Base-by-base conservation (phyloP, 352 stramenopile genomes). In the Pythium coloratum region DNA sequence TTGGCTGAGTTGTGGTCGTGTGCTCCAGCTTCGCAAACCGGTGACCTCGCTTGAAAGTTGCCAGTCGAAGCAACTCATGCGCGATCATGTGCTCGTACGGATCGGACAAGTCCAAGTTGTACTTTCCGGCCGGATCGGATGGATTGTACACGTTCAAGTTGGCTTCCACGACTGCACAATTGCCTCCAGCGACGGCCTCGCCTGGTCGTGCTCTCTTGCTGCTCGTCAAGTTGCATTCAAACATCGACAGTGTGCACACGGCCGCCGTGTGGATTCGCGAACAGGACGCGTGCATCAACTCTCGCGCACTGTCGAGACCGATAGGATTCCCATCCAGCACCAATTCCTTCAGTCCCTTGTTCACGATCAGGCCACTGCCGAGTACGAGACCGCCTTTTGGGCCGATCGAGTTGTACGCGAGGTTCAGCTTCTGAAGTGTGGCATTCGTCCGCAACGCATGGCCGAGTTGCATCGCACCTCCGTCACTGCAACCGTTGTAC, bases 51-150 rank as follows among this genome's bases (percentile, higher is more conserved):
- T 89, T 76, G 30, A 76, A 79, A 40, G 79, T 84, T 8, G 85
- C 85, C 6, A 94, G 58, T 3, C 83, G 83, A 6, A 94, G 72
- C 20, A 95, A 53, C 30, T 91, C 81, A 26, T 86, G 77, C 0
- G 82, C 81, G 18, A 95, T 85, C 74, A 91, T 90, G 64, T 84
- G 67, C 46, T 92, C 85, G 65, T 92, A 95, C 5, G 87, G 76
- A 33, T 90, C 81, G 16, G 71, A 75, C n/a, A 94, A 61, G 34
- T 91, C 76, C 0, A 95, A 64, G 0, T 70, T 34, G 60, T 94
- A 95, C 32, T 67, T 69, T 4, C 86, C 84, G 1, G 70, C 77
- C 14, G 83, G 83, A 32, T 91, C 72, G 3, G 59, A 73, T 0
- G 80, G 74, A 26, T 93, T 87, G 64, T 93, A 95, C 18, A 84